These are phyloP conservation scores for Globisporangium takayamanum DNA, from an alignment of 352 stramenopile genomes.

Conservation along the genomic window DNA sequence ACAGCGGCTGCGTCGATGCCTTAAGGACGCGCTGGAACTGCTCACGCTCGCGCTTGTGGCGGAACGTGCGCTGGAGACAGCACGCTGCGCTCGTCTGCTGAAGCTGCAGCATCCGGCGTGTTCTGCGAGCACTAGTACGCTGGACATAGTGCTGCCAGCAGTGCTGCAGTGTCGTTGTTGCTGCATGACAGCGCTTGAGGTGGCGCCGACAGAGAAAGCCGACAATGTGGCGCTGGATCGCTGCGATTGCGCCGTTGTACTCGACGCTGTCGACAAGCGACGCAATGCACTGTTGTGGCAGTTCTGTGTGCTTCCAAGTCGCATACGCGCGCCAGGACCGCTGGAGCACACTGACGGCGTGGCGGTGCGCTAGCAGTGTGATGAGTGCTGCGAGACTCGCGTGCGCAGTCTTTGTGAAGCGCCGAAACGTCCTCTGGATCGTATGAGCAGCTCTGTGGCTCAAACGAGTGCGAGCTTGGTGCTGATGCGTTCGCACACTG, in stretches of 20 bases:
- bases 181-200: slow-evolving; percentile 17
- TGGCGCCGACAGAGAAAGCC: slow-evolving; percentile 39
- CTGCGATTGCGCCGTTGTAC: slow-evolving; percentile 30
- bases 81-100: slow-evolving; percentile 28
- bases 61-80: slow-evolving; percentile 47
- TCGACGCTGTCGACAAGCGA: slow-evolving; percentile 40
- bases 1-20: slow-evolving; percentile 38
- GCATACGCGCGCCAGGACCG: slow-evolving; percentile 23
- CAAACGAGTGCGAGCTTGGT: background rate
- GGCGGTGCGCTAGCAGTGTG: slow-evolving; percentile 7
- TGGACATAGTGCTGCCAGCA: slow-evolving; percentile 22
- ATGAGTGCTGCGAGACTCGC: background rate
- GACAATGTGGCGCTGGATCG: slow-evolving; percentile 34
- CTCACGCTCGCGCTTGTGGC: slow-evolving; percentile 19
- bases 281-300: slow-evolving; percentile 17
- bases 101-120: slow-evolving; percentile 22
- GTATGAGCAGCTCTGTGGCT: background rate
- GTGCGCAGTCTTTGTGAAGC: background rate
- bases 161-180: slow-evolving; percentile 28
- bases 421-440: slow-evolving; percentile 20
- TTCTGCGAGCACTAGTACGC: slow-evolving; percentile 13
- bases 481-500: slow-evolving; percentile 11
- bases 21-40: slow-evolving; percentile 24
- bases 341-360: slow-evolving; percentile 24
- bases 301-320: slow-evolving; percentile 19